Conservation (phyloP, 169 alveolate species). For the Eimeria praecox region DNA sequence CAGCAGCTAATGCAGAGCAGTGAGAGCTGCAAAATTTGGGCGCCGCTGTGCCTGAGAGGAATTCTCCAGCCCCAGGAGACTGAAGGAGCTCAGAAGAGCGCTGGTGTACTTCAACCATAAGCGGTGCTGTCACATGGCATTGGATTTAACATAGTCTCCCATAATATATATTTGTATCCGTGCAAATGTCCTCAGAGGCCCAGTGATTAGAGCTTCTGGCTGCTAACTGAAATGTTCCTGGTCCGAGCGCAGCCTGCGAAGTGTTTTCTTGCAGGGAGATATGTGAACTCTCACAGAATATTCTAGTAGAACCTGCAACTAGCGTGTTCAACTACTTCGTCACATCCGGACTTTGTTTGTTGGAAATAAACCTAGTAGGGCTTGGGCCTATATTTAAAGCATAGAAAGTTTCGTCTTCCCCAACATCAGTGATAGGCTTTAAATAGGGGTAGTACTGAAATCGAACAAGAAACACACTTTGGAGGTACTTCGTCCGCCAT, state of each 20-base stretch:
- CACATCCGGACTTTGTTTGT: too few relatives aligned
- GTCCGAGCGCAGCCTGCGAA: neutral
- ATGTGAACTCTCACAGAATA: neutral
- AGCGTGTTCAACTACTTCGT: too few relatives aligned
- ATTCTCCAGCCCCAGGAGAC: neutral
- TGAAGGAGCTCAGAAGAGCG: neutral
- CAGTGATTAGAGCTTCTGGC: neutral
- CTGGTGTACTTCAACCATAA: neutral
- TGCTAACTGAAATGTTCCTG: neutral
- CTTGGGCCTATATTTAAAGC: too few relatives aligned
- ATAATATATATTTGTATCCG: too few relatives aligned
- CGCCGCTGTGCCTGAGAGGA: neutral
- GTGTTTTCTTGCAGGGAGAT: neutral
- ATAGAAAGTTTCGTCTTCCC: too few relatives aligned
- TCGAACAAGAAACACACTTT: too few relatives aligned
- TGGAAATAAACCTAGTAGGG: too few relatives aligned
- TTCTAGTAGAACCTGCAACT: neutral
- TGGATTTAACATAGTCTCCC: too few relatives aligned
- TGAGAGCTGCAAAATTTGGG: neutral
- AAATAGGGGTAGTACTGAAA: too few relatives aligned
- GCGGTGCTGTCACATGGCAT: neutral
- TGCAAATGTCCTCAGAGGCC: too few relatives aligned
- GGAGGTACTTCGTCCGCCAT: too few relatives aligned
- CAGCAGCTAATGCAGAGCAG: neutral
- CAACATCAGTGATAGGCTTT: too few relatives aligned